These are phyloP conservation scores for Pichia gijzeniarum DNA, from an alignment of 805 yeast species.

Conservation along the genomic window DNA sequence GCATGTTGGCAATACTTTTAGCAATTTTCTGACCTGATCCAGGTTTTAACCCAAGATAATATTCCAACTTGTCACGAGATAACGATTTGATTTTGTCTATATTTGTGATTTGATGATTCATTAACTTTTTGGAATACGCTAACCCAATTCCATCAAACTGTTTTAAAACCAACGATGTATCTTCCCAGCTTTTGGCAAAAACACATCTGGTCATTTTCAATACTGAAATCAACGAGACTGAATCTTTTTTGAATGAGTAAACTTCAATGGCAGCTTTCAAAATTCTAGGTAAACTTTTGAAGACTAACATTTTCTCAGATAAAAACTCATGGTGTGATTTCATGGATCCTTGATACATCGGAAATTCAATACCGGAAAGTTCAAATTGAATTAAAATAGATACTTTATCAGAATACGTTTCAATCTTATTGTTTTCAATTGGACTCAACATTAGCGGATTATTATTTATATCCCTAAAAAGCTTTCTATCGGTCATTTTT, in stretches of 20 bases:
- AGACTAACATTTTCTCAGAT: slow-evolving; percentile 39
- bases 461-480: slow-evolving; percentile 38
- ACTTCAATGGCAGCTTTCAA: slow-evolving; percentile 40
- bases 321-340: slow-evolving; percentile 35
- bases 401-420: slow-evolving; percentile 32
- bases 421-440: slow-evolving; percentile 26
- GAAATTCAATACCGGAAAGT: slow-evolving; percentile 43
- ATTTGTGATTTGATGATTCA: slow-evolving; percentile 32
- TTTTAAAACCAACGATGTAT: slow-evolving; percentile 35
- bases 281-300: slow-evolving; percentile 38
- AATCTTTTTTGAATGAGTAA: slow-evolving; percentile 36
- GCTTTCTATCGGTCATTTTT: slow-evolving; percentile 38
- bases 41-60: slow-evolving; percentile 34
- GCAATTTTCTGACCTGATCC: slow-evolving; percentile 36
- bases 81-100: slow-evolving; percentile 24
- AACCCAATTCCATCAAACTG: slow-evolving; percentile 44
- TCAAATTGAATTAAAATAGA: slow-evolving; percentile 42
- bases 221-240: slow-evolving; percentile 34
- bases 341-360: slow-evolving; percentile 35
- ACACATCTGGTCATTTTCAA: slow-evolving; percentile 36
- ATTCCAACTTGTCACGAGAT: slow-evolving; percentile 33
- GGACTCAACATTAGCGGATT: slow-evolving; percentile 36
- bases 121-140: slow-evolving; percentile 34
- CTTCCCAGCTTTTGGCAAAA: slow-evolving; percentile 46
- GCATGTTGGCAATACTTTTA: slow-evolving; percentile 31